A percentile compares a stretch with the other conserved stretches of the same genome.
Conservation (phyloP, 306 rosid species). For the Cucurbita ficifolia region DNA sequence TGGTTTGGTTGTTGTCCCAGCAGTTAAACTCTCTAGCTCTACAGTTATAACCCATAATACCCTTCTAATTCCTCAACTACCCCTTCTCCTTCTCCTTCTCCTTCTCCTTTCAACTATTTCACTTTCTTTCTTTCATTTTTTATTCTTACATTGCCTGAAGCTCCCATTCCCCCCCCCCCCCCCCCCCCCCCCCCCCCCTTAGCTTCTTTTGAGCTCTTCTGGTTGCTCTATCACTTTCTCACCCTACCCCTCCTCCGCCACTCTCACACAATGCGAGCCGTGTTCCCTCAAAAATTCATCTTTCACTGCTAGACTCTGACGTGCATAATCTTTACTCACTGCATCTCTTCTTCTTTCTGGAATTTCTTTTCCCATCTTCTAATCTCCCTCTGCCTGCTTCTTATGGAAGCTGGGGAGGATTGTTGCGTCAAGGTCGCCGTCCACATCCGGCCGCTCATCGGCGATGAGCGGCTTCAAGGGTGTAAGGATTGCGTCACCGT, state of each 20-base stretch:
- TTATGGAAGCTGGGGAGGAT: conserved; percentile 72
- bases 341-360: neutral
- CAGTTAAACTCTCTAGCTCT: conserved; percentile 15
- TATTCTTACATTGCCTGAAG: conserved; percentile 1
- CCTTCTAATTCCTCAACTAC: conserved; percentile 30
- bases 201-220: neutral
- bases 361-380: neutral
- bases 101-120: neutral
- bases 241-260: conserved; percentile 11
- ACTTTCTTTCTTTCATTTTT: conserved; percentile 9
- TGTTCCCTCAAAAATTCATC: conserved; percentile 16
- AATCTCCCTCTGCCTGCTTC: conserved; percentile 6
- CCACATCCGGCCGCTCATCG: conserved; percentile 83
- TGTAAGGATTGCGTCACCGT: conserved; percentile 95
- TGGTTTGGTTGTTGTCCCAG: conserved; percentile 29
- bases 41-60: neutral
- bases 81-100: neutral
- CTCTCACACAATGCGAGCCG: conserved; percentile 24
- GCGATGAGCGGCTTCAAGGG: conserved; percentile 85
- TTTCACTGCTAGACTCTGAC: neutral
- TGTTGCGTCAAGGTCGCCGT: conserved; percentile 96
- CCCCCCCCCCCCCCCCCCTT: too few species aligned
- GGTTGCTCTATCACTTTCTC: conserved; percentile 23
- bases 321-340: neutral
- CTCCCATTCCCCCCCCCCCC: neutral